These are phyloP conservation scores for Bassia scoparia DNA, from an alignment of 148 eudicot species.

Conservation along the genomic window DNA sequence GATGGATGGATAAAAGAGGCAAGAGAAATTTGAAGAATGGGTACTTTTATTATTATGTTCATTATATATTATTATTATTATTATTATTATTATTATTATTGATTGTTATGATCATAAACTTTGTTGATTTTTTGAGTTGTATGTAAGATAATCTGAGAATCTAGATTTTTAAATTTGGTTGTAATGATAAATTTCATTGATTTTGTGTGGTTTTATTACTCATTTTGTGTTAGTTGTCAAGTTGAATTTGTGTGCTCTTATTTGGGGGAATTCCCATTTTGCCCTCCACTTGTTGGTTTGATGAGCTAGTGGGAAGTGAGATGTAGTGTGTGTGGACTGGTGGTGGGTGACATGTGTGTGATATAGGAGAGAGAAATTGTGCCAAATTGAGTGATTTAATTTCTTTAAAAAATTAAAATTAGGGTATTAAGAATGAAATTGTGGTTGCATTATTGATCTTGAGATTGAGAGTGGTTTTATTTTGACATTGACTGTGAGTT, in stretches of 20 bases:
- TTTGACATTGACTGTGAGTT: conserved; percentile 22
- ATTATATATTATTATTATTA: neutral
- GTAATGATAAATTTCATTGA: neutral
- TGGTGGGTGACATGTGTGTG: no score
- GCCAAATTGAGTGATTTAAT: no score
- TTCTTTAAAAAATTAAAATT: no score
- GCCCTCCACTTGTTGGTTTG: neutral
- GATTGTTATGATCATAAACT: neutral
- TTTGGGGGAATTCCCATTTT: neutral
- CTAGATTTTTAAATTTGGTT: neutral
- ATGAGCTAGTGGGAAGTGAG: neutral
- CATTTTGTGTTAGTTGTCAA: neutral
- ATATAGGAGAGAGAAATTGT: no score
- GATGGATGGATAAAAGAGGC: neutral
- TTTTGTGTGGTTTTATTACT: neutral
- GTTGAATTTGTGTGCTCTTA: neutral
- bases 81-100: neutral
- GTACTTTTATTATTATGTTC: no score
- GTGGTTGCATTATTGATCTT: neutral
- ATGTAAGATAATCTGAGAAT: no score
- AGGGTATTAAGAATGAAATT: neutral
- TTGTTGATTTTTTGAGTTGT: no score
- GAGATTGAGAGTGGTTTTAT: neutral
- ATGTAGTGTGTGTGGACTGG: neutral
- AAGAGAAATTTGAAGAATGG: conserved; percentile 16